Evolutionary conservation across 2,329 filamentous ascomycete species (phyloP).

Genomic region (Pseudogymnoascus sp.): DNA sequence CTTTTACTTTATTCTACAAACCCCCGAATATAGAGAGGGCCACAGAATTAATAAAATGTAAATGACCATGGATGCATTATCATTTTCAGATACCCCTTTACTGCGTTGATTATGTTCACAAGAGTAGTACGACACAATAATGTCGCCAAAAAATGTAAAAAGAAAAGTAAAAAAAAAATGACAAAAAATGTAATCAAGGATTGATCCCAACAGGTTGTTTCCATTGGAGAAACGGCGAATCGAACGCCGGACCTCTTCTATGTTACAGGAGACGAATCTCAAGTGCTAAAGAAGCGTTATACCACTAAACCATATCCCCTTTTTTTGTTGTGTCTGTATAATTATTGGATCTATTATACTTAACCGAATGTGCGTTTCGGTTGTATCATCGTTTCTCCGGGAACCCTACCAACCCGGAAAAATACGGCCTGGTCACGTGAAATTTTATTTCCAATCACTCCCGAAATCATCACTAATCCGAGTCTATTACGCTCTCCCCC

Average conservation of each 20-base stretch:
- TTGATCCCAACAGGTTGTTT: constrained; percentile 6
- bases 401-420: not conserved
- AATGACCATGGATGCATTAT: not conserved
- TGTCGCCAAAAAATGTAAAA: not conserved
- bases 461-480: constrained; percentile 7
- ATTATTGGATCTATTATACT: not conserved
- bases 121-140: not conserved
- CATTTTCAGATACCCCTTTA: not conserved
- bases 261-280: constrained; percentile 5
- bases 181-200: constrained; percentile 5
- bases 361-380: not conserved
- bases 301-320: constrained; percentile 6
- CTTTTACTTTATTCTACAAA: not conserved
- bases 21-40: not conserved
- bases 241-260: constrained; percentile 7
- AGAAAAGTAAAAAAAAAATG: not conserved
- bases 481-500: not conserved
- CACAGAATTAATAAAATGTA: not conserved
- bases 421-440: not conserved
- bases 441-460: constrained; percentile 5
- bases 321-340: not conserved
- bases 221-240: constrained; percentile 6
- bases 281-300: constrained; percentile 6
- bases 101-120: not conserved
- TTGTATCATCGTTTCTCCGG: constrained; percentile 1